phyloP scores from a whole-genome alignment of 1,284 basidiomycete genomes.

The Testicularia cyperi region DNA sequence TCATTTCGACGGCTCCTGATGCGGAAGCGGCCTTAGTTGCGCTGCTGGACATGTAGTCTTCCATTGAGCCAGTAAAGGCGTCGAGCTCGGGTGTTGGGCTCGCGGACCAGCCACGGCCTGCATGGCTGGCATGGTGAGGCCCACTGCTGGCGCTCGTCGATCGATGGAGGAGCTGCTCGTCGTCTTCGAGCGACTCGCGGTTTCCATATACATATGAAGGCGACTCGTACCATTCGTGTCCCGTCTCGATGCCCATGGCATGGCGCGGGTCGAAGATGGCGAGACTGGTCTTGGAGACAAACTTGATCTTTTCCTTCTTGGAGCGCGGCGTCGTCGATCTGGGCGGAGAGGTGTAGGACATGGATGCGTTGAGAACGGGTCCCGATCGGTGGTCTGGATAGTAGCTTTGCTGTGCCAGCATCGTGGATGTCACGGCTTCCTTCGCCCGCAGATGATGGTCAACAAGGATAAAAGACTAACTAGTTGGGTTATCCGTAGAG shows the following conservation, averaged over 20 bases:
- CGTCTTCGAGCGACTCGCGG: slow-evolving; percentile 1
- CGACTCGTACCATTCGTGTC: slow-evolving; percentile 23
- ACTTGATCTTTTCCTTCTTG: slow-evolving; percentile 52
- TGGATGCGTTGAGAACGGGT: too few relatives aligned
- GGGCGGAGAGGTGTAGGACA: too few relatives aligned
- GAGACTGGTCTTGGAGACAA: slow-evolving; percentile 51
- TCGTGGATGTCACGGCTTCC: too few relatives aligned
- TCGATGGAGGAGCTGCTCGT: neutral
- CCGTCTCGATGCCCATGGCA: slow-evolving; percentile 55
- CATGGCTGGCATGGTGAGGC: neutral
- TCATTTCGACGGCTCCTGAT: slow-evolving; percentile 8
- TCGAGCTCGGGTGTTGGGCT: slow-evolving; percentile 49
- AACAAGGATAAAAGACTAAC: too few relatives aligned
- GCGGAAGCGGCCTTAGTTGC: slow-evolving; percentile 2
- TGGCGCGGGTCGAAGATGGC: slow-evolving; percentile 52
- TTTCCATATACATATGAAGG: neutral
- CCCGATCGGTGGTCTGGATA: neutral
- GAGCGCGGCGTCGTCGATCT: slow-evolving; percentile 13
- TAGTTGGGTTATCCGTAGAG: too few relatives aligned
- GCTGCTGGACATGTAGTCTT: slow-evolving; percentile 6
- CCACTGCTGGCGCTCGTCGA: neutral
- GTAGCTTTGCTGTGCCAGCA: neutral
- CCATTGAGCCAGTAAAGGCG: slow-evolving; percentile 38
- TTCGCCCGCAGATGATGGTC: too few relatives aligned
- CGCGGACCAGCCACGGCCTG: slow-evolving; percentile 10